Evolutionary conservation across 768 basidiomycete species (phyloP).

Genomic region (Mycena kentingensis): DNA sequence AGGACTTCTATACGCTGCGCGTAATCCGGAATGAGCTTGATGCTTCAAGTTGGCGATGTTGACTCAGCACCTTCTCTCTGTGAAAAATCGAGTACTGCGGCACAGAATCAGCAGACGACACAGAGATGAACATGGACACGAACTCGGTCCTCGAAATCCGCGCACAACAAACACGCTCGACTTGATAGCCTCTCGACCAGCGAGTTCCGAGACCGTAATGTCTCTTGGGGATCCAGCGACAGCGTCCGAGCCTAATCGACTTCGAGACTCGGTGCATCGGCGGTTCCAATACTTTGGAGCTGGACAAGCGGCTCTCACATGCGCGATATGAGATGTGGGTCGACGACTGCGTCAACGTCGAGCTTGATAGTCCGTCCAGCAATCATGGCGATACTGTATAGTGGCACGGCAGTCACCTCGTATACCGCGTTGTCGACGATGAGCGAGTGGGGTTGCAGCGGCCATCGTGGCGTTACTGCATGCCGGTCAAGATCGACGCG

Average conservation of each 20-base stretch:
- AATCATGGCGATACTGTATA: conserved; percentile 76
- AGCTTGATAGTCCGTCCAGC: too few relatives aligned
- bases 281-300: too few relatives aligned
- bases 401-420: conserved; percentile 62
- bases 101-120: conserved; percentile 1
- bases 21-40: conserved; percentile 97
- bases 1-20: conserved; percentile 91
- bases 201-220: conserved; percentile 58
- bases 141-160: conserved; percentile 76
- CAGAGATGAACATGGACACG: conserved; percentile 36
- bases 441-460: conserved; percentile 53
- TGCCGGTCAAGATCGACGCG: conserved; percentile 58
- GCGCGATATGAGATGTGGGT: too few relatives aligned
- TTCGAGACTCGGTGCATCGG: too few relatives aligned
- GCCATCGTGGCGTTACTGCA: conserved; percentile 77
- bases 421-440: conserved; percentile 58
- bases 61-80: conserved; percentile 68
- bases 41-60: conserved; percentile 76
- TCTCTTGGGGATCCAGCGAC: conserved; percentile 90
- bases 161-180: conserved; percentile 59
- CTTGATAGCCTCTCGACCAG: conserved; percentile 45
- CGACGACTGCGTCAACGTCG: too few relatives aligned
- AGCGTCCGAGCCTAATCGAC: too few relatives aligned
- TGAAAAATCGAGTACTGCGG: conserved; percentile 77
- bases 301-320: too few relatives aligned